Conservation (phyloP, 2,329 filamentous ascomycete species). For the Fusarium nematophilum region DNA sequence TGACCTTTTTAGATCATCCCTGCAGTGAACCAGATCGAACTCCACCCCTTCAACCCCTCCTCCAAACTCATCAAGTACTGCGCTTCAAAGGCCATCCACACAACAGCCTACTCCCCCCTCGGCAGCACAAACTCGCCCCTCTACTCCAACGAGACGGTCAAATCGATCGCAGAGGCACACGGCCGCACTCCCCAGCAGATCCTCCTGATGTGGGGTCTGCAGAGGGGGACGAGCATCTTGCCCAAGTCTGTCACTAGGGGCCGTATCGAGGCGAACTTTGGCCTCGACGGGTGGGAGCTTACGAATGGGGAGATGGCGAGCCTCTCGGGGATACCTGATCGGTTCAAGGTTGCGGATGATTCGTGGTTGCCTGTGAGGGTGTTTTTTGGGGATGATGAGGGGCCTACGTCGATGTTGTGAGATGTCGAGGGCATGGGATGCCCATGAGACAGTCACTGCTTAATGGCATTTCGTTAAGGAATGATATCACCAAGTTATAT, state of each 20-base stretch:
- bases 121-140: conserved; percentile 11
- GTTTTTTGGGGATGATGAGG: conserved; percentile 2
- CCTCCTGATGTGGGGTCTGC: conserved; percentile 5
- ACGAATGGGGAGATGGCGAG: background rate
- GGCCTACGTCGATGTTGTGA: background rate
- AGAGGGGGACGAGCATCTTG: conserved; percentile 2
- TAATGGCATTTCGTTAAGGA: too few species aligned
- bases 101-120: conserved; percentile 7
- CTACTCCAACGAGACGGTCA: background rate
- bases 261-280: background rate
- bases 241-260: conserved; percentile 1
- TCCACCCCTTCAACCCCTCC: too few species aligned
- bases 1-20: conserved; percentile 58
- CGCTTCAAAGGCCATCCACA: background rate
- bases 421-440: too few species aligned
- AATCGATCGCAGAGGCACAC: background rate
- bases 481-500: too few species aligned
- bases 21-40: conserved; percentile 64
- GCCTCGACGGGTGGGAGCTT: background rate
- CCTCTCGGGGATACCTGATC: background rate
- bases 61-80: background rate
- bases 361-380: conserved; percentile 3
- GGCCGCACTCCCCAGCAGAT: conserved; percentile 1
- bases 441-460: too few species aligned
- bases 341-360: conserved; percentile 10